Evolutionary conservation across 2,329 filamentous ascomycete species (phyloP).

Genomic region (Xylaria polymorpha): DNA sequence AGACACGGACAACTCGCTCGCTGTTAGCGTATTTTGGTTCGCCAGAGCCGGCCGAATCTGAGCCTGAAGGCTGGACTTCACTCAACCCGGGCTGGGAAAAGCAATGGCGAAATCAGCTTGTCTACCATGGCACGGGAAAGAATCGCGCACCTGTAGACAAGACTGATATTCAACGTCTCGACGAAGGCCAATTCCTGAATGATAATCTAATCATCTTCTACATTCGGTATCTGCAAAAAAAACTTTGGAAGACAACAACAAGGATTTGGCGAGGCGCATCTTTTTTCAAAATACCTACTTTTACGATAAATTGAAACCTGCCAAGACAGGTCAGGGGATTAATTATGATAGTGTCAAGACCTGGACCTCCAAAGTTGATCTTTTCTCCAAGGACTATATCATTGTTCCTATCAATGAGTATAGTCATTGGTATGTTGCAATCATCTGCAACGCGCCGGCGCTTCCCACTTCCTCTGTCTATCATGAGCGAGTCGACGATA

Average conservation of each 20-base stretch:
- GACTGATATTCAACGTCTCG: constrained; percentile 79
- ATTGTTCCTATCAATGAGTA: constrained; percentile 91
- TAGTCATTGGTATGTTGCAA: constrained; percentile 92
- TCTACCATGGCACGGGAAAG: constrained; percentile 69
- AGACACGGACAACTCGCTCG: constrained; percentile 40
- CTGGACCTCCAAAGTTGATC: constrained; percentile 88
- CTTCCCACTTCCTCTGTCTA: constrained; percentile 57
- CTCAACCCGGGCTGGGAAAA: constrained; percentile 63
- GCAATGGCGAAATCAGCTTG: constrained; percentile 68
- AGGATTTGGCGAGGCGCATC: constrained; percentile 70
- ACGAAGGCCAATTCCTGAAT: constrained; percentile 89
- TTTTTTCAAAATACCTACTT: constrained; percentile 96
- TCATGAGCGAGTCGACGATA: constrained; percentile 6
- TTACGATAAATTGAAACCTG: constrained; percentile 78
- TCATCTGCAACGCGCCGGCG: constrained; percentile 87
- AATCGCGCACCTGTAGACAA: constrained; percentile 74
- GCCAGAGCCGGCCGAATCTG: constrained; percentile 33
- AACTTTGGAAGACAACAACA: constrained; percentile 65
- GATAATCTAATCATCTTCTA: constrained; percentile 94
- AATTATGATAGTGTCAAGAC: constrained; percentile 87
- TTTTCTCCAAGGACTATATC: constrained; percentile 89
- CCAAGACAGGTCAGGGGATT: constrained; percentile 66
- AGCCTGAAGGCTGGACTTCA: constrained; percentile 60
- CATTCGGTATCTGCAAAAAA: constrained; percentile 76
- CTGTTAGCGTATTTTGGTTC: constrained; percentile 38